phyloP scores from a whole-genome alignment of 306 rosid genomes.

The Castanospermum australe region DNA sequence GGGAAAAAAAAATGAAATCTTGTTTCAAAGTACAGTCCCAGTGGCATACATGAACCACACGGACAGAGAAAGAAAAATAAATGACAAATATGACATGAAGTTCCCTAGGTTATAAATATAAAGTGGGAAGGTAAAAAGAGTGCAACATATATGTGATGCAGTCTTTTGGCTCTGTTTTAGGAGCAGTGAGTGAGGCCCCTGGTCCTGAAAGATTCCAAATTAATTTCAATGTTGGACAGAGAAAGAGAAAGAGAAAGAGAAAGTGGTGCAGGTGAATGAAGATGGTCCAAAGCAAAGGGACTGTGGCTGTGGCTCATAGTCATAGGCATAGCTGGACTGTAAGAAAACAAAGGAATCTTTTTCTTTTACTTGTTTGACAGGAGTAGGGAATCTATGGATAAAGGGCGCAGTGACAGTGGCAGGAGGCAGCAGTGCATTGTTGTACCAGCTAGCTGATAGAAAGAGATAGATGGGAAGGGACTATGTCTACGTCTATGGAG shows the following conservation, averaged over 20 bases:
- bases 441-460: conserved; percentile 22
- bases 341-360: conserved; percentile 40
- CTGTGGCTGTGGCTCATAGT: conserved; percentile 25
- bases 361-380: conserved; percentile 31
- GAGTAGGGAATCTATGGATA: conserved; percentile 47
- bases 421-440: conserved; percentile 15
- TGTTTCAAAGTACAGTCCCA: too few relatives aligned
- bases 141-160: neutral
- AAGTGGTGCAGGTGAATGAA: conserved; percentile 2
- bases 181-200: too few relatives aligned
- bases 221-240: neutral
- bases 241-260: neutral
- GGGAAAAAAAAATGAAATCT: too few relatives aligned
- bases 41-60: too few relatives aligned
- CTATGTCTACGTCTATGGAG: neutral
- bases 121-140: conserved; percentile 1
- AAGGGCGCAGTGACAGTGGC: conserved; percentile 25
- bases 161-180: neutral
- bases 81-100: too few relatives aligned
- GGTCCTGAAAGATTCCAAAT: conserved; percentile 44
- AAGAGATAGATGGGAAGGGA: conserved; percentile 24
- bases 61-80: too few relatives aligned
- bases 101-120: too few relatives aligned
- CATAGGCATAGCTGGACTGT: conserved; percentile 31
- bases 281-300: conserved; percentile 39